Evolutionary conservation across 495 filamentous ascomycete species (phyloP), one percentile per base, ranked within the genome.

Genomic region (Aspergillus kassunensis): DNA sequence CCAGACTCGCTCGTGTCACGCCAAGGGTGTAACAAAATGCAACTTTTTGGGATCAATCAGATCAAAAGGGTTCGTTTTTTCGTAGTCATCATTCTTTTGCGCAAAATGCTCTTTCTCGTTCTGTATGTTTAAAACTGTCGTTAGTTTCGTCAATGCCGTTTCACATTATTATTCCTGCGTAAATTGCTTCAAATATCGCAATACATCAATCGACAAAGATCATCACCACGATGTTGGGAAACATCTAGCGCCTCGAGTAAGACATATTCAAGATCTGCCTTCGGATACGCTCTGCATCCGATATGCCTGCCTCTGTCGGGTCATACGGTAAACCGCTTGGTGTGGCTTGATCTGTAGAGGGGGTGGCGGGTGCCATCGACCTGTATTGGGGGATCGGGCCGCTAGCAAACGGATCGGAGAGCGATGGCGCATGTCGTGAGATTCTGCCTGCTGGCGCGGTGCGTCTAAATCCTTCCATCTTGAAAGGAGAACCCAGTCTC

Each of bases 401-500:
- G 18, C 60, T 63, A 12, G 59, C 66, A 49, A 72, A 76, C 4
- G 72, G 70, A 27, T 77, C 74, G 1, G 72, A 76, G 18, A 72
- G 56, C 8, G 71, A 72, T 6, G 72, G 71, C 21, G 67, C 65
- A 47, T 72, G 72, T 54, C 69, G 57, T 21, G 60, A 56, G 25
- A 57, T 59, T 37, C 69, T 51, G 10, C 57, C 46, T 13, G 67
- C 56, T 5, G 63, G 55, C 12, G 61, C 60, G 15, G 60, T 56
- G 43, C 65, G 66, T 48, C 63, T 68, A 36, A 53, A 44, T 16
- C 56, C 51, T 40, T 77, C 71, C 9, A 68, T 49, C 27, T 68
- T 70, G 62, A 81, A 81, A 12, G 78, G 78, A 11, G 78, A 81
- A 41, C 77, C 76, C 36, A 81, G 64, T 36, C 75, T 72, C 44